phyloP scores from a whole-genome alignment of 257 asterid species.

The Nicotiana undulata region DNA sequence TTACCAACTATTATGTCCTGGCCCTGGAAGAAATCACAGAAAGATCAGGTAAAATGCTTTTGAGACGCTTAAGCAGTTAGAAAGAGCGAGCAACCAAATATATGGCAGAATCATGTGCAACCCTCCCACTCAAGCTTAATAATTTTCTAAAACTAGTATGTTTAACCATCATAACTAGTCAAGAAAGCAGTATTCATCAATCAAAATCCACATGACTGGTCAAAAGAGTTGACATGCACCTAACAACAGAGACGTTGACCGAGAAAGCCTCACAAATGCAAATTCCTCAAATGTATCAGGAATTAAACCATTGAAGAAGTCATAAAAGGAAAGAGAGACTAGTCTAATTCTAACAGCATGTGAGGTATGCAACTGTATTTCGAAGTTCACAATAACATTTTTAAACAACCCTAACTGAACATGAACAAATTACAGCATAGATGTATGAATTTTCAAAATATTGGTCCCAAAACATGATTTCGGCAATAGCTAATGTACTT shows the following conservation, averaged over 20 bases:
- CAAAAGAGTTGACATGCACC: background rate
- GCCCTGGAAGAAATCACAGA: constrained; percentile 38
- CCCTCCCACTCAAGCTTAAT: background rate
- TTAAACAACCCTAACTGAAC: background rate
- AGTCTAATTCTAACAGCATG: background rate
- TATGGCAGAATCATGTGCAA: background rate
- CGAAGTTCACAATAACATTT: background rate
- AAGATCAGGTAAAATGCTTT: background rate
- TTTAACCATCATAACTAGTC: background rate
- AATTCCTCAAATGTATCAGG: background rate
- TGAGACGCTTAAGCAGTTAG: background rate
- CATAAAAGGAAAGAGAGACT: background rate
- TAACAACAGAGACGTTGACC: background rate
- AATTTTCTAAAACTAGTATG: background rate
- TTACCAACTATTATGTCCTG: constrained; percentile 87
- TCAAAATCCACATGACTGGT: background rate
- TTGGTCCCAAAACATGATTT: background rate
- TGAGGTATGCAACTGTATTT: background rate
- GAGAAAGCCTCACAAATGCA: background rate
- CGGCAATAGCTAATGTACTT: background rate
- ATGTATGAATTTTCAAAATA: background rate
- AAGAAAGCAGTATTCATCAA: background rate
- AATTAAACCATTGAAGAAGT: background rate
- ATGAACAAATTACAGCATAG: background rate
- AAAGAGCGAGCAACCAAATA: background rate